Evolutionary conservation across 768 basidiomycete species (phyloP).

Genomic region (Termitomyces sp.): DNA sequence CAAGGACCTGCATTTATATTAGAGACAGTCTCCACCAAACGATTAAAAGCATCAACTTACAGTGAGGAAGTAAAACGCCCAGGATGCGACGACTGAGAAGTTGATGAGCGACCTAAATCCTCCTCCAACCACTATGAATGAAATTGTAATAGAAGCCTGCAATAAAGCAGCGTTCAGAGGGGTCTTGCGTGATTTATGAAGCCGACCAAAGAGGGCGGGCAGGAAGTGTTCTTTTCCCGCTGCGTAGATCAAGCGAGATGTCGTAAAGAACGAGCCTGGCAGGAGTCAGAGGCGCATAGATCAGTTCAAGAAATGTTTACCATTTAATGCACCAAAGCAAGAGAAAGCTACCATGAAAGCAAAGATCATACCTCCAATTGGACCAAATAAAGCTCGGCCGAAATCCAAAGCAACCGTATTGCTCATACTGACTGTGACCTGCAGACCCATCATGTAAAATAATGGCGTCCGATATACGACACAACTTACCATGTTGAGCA

Average conservation of each 20-base stretch:
- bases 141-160: slow-evolving; percentile 66
- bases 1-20: slow-evolving; percentile 56
- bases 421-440: slow-evolving; percentile 66
- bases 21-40: background rate
- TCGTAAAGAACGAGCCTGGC: slow-evolving; percentile 65
- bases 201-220: slow-evolving; percentile 73
- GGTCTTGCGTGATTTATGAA: slow-evolving; percentile 72
- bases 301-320: slow-evolving; percentile 26
- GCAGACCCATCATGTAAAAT: background rate
- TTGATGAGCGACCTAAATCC: slow-evolving; percentile 87
- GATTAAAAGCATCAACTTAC: slow-evolving; percentile 33
- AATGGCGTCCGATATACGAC: background rate
- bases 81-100: slow-evolving; percentile 82
- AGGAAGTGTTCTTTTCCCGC: slow-evolving; percentile 87
- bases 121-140: slow-evolving; percentile 81
- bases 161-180: slow-evolving; percentile 85
- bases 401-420: slow-evolving; percentile 92
- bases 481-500: slow-evolving; percentile 68
- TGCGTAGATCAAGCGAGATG: slow-evolving; percentile 81
- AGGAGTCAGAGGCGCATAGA: slow-evolving; percentile 3
- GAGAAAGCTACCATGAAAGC: slow-evolving; percentile 91
- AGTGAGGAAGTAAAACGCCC: slow-evolving; percentile 85
- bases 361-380: slow-evolving; percentile 81
- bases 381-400: slow-evolving; percentile 80
- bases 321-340: slow-evolving; percentile 92